These are phyloP conservation scores for Solanum bulbocastanum DNA, from an alignment of 257 asterid species.

Conservation along the genomic window DNA sequence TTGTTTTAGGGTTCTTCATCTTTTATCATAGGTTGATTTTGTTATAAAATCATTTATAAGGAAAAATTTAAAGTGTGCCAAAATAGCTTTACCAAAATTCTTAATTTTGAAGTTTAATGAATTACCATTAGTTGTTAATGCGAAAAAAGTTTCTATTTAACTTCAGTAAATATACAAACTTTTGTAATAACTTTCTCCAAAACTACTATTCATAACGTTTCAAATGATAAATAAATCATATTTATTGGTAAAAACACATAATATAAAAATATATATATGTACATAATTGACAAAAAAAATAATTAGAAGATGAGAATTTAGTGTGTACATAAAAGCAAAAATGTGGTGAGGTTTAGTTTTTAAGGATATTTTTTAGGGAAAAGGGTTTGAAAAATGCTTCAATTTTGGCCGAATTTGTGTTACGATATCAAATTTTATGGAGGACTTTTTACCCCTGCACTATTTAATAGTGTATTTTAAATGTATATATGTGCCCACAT, in stretches of 20 bases:
- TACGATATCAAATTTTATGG: too few relatives aligned
- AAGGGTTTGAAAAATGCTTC: too few relatives aligned
- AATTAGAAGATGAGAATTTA: background rate
- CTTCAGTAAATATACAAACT: background rate
- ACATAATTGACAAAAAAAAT: background rate
- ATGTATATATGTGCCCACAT: too few relatives aligned
- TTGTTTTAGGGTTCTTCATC: background rate
- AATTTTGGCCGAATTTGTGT: too few relatives aligned
- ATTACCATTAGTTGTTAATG: background rate
- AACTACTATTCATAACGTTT: background rate
- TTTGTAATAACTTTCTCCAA: background rate
- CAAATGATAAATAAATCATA: background rate
- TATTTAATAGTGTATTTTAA: too few relatives aligned
- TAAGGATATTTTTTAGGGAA: too few relatives aligned
- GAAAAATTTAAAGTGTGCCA: background rate
- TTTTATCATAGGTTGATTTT: background rate
- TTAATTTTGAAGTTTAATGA: background rate
- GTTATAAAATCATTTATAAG: background rate
- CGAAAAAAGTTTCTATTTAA: accelerated
- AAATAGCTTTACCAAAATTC: background rate
- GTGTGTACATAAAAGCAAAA: background rate
- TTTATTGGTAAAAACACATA: background rate
- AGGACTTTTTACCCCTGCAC: too few relatives aligned
- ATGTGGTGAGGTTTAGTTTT: background rate
- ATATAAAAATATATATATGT: too few relatives aligned